These are phyloP conservation scores for Botrytis pseudocinerea DNA, from an alignment of 2,329 filamentous ascomycete genomes.

Conservation along the genomic window DNA sequence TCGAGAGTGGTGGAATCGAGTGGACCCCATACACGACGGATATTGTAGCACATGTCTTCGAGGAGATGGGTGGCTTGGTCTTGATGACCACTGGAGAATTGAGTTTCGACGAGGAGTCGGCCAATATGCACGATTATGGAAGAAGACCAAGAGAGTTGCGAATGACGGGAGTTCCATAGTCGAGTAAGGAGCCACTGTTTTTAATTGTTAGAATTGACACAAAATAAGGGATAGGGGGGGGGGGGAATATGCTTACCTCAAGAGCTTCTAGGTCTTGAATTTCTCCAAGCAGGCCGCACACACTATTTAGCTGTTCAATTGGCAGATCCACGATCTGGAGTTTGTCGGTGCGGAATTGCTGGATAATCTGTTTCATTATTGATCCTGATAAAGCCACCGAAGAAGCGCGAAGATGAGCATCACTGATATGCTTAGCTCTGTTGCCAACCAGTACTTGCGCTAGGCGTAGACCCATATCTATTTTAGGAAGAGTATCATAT, in stretches of 20 bases:
- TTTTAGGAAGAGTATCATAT: conserved; percentile 44
- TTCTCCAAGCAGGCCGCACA: conserved; percentile 50
- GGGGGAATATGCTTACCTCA: conserved; percentile 42
- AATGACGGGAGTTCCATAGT: conserved; percentile 30
- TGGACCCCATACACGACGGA: conserved; percentile 34
- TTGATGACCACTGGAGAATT: conserved; percentile 28
- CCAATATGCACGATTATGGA: conserved; percentile 29
- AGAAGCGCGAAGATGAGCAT: conserved; percentile 41
- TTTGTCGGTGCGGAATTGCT: conserved; percentile 45
- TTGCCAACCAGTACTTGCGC: conserved; percentile 48
- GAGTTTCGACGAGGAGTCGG: conserved; percentile 32
- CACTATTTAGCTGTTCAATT: conserved; percentile 48
- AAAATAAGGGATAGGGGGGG: not conserved
- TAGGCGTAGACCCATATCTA: conserved; percentile 49
- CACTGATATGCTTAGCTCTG: conserved; percentile 41
- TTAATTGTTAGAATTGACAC: not conserved
- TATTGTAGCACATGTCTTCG: conserved; percentile 36
- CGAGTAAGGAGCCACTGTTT: conserved; percentile 30
- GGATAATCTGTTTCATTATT: conserved; percentile 47
- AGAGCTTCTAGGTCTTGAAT: conserved; percentile 50
- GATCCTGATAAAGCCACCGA: conserved; percentile 44
- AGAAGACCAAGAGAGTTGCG: conserved; percentile 29
- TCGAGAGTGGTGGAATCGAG: conserved; percentile 33
- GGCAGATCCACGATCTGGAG: conserved; percentile 48
- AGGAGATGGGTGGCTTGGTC: conserved; percentile 29